Conservation (phyloP, 2,329 filamentous ascomycete genomes). For the Ophiostoma australiae region DNA sequence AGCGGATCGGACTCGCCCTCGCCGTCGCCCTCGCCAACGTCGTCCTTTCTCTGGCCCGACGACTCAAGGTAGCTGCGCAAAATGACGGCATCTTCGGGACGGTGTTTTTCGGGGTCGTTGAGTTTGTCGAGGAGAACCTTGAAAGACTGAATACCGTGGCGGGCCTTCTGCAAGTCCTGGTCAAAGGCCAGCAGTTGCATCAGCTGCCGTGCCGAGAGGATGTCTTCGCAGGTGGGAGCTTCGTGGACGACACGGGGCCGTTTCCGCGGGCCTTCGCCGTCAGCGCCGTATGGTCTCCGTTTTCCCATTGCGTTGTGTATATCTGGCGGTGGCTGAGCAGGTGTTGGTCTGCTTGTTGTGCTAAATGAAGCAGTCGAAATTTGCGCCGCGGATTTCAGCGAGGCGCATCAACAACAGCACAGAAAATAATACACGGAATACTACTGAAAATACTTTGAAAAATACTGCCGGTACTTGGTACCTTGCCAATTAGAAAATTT, state of each 20-base stretch:
- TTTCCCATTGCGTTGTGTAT: constrained; percentile 40
- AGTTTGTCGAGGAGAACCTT: constrained; percentile 67
- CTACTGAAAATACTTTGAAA: constrained; percentile 3
- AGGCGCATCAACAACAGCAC: not conserved
- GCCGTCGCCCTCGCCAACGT: constrained; percentile 38
- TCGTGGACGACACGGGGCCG: constrained; percentile 54
- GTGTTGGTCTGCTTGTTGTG: not conserved
- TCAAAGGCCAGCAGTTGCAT: constrained; percentile 64
- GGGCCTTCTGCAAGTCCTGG: constrained; percentile 61
- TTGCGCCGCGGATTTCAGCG: not conserved
- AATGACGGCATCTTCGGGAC: constrained; percentile 51
- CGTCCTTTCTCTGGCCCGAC: constrained; percentile 35
- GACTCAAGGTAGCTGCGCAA: constrained; percentile 64
- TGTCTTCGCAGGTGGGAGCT: constrained; percentile 55
- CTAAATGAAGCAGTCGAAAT: not conserved
- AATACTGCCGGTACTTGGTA: constrained; percentile 17
- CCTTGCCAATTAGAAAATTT: constrained; percentile 16
- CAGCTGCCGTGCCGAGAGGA: constrained; percentile 61
- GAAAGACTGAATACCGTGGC: constrained; percentile 67
- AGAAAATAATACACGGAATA: not conserved
- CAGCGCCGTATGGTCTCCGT: constrained; percentile 38
- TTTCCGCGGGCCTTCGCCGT: constrained; percentile 45
- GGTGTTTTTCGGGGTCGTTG: constrained; percentile 45
- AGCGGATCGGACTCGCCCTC: constrained; percentile 54
- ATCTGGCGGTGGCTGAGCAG: not conserved